A percentile compares a stretch with the other conserved stretches of the same genome.
Evolutionary conservation across 2,329 filamentous ascomycete genomes (phyloP).

Genomic region (Saccharata proteae): DNA sequence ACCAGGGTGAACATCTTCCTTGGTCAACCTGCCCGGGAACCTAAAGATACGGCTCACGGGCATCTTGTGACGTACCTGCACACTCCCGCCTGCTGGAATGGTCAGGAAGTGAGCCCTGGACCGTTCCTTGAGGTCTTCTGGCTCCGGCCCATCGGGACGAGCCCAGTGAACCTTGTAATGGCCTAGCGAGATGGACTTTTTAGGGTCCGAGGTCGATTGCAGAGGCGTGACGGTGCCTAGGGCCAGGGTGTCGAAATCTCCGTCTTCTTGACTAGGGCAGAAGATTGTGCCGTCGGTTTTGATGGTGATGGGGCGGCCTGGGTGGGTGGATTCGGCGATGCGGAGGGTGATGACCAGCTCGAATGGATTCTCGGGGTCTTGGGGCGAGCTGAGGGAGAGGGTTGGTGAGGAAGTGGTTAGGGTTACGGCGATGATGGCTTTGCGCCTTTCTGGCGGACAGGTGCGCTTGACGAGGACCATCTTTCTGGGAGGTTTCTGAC

Average conservation of each 20-base stretch:
- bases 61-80: slow-evolving; percentile 5
- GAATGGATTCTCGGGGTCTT: slow-evolving; percentile 63
- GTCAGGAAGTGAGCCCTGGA: slow-evolving; percentile 4
- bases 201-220: no score
- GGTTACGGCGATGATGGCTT: slow-evolving; percentile 51
- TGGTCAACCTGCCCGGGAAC: background rate
- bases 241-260: background rate
- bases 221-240: no score
- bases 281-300: background rate
- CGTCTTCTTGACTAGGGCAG: background rate
- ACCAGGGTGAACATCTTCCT: slow-evolving; percentile 1
- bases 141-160: slow-evolving; percentile 1
- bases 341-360: background rate
- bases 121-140: slow-evolving; percentile 5
- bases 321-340: background rate
- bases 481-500: no score
- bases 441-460: background rate
- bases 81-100: slow-evolving; percentile 4
- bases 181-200: no score
- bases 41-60: slow-evolving; percentile 1
- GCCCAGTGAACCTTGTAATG: slow-evolving; percentile 7
- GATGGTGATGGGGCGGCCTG: slow-evolving; percentile 2
- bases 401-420: slow-evolving; percentile 56
- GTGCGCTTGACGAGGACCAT: slow-evolving; percentile 1
- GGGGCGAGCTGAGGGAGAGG: slow-evolving; percentile 63